These are phyloP conservation scores for Hura crepitans DNA, from an alignment of 441 rosid genomes.

Conservation along the genomic window DNA sequence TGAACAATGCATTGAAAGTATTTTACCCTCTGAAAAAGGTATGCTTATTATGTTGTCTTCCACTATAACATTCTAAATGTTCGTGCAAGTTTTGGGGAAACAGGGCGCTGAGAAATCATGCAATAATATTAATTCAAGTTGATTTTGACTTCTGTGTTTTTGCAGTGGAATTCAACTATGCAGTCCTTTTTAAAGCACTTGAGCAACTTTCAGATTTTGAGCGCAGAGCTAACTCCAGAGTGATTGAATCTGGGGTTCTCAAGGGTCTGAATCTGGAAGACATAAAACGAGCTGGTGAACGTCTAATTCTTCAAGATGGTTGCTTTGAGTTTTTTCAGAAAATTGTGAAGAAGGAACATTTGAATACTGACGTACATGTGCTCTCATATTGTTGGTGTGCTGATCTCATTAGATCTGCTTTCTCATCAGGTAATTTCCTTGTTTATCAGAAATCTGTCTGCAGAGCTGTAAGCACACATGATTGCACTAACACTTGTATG, in stretches of 20 bases:
- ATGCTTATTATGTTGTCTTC: slow-evolving; percentile 3
- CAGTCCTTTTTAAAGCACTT: slow-evolving; percentile 55
- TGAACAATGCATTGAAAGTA: slow-evolving; percentile 81
- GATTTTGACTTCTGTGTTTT: slow-evolving; percentile 12
- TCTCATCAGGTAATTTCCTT: slow-evolving; percentile 52
- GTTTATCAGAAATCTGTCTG: background rate
- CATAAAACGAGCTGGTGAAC: slow-evolving; percentile 75
- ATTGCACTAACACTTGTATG: background rate
- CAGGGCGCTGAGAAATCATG: slow-evolving; percentile 13
- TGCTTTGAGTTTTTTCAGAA: slow-evolving; percentile 64
- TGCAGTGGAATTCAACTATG: slow-evolving; percentile 68
- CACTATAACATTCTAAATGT: slow-evolving; percentile 13
- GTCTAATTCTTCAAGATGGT: slow-evolving; percentile 73
- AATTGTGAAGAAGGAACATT: slow-evolving; percentile 41
- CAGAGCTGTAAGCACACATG: background rate
- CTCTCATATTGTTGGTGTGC: slow-evolving; percentile 94
- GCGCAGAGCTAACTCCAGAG: slow-evolving; percentile 69
- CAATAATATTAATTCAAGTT: background rate
- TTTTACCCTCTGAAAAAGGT: slow-evolving; percentile 66
- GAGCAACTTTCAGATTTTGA: slow-evolving; percentile 73
- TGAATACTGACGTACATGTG: slow-evolving; percentile 55
- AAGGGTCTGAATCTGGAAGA: slow-evolving; percentile 79
- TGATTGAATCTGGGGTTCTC: slow-evolving; percentile 69
- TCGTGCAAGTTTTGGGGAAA: background rate
- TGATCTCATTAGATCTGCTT: slow-evolving; percentile 77